These are phyloP conservation scores for Podosphaera fusca DNA, from an alignment of 2,329 filamentous ascomycete genomes.

Conservation along the genomic window DNA sequence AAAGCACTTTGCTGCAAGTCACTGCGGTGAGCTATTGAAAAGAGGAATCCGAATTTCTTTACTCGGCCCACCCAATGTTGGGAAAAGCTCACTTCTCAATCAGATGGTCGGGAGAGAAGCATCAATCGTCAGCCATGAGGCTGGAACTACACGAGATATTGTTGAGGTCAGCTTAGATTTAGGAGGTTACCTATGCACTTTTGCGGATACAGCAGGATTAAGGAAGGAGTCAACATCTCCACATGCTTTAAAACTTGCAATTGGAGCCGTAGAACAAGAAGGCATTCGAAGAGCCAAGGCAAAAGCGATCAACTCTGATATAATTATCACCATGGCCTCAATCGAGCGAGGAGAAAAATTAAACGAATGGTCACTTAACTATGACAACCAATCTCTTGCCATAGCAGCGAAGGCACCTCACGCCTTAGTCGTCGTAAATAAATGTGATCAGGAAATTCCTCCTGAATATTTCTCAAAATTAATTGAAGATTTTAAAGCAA, in stretches of 20 bases:
- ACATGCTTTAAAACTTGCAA: slow-evolving; percentile 12
- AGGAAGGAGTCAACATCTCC: slow-evolving; percentile 22
- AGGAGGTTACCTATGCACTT: slow-evolving; percentile 71
- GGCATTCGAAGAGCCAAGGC: slow-evolving; percentile 72
- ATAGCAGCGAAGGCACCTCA: slow-evolving; percentile 26
- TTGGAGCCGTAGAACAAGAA: slow-evolving; percentile 65
- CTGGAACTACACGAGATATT: slow-evolving; percentile 82
- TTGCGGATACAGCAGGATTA: slow-evolving; percentile 87
- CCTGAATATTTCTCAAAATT: background rate
- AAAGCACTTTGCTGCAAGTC: slow-evolving; percentile 51
- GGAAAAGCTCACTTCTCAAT: slow-evolving; percentile 88
- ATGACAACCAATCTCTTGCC: slow-evolving; percentile 30
- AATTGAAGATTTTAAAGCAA: slow-evolving; percentile 15
- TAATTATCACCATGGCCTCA: slow-evolving; percentile 62
- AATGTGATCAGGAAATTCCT: slow-evolving; percentile 26
- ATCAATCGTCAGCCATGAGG: slow-evolving; percentile 81
- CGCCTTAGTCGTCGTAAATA: slow-evolving; percentile 36
- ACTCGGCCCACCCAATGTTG: slow-evolving; percentile 77
- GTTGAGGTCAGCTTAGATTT: slow-evolving; percentile 82
- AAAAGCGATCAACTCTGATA: slow-evolving; percentile 61
- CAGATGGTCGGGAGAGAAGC: slow-evolving; percentile 74
- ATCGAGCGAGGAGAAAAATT: slow-evolving; percentile 26
- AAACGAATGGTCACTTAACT: slow-evolving; percentile 22
- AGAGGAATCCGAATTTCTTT: slow-evolving; percentile 72
- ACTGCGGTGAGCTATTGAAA: slow-evolving; percentile 61